Evolutionary conservation across 768 basidiomycete genomes (phyloP), one percentile per base, ranked within the genome.

Genomic region (Galerina marginata): DNA sequence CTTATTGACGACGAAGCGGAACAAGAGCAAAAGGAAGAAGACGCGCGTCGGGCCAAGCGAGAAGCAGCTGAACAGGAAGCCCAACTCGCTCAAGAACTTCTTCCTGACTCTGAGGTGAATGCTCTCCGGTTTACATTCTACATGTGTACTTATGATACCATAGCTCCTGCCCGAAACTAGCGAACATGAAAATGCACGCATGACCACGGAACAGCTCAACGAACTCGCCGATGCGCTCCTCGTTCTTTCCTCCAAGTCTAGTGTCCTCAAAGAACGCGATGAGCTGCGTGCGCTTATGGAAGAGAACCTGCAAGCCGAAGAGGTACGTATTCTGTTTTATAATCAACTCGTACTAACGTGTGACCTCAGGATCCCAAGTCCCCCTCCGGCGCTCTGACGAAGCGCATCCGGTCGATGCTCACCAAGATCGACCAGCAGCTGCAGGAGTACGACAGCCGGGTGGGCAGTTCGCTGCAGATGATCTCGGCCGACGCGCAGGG

Each of bases 1-100:
- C 93, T 99, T 62, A 99, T 99, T 71, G 96, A 99, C 71, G 97
- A 99, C 73, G 97, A 99, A 76, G 88, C 95, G 64, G 97, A 98
- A 72, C 97, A 99, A 75, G 97, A 99, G 63, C 90, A 96, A 75
- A 91, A 95, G 77, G 93, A 94, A 72, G 92, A 95, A 72, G 88
- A 92, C 71, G 91, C 93, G n/a, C 89, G 94, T 43, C 90, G 92
- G 58, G 90, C 89, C 46, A 88, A 88, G 72, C 87, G 88, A 67
- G 93, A 92, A 74, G 86, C 88, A 23, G 90, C 87, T 63, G 92
- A 95, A 67, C 74, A 83, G 68, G 94, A 95, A 74, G 84, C 90
- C 42, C 86, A 83, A 44, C 82, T 90, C 62, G 96, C 92, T 39
- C 85, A 92, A 67, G 88, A 88, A 20, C 84, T 96, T 54, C 74